A percentile compares a stretch with the other conserved stretches of the same genome.
Conservation (phyloP, 257 asterid species). For the Rehmannia glutinosa region DNA sequence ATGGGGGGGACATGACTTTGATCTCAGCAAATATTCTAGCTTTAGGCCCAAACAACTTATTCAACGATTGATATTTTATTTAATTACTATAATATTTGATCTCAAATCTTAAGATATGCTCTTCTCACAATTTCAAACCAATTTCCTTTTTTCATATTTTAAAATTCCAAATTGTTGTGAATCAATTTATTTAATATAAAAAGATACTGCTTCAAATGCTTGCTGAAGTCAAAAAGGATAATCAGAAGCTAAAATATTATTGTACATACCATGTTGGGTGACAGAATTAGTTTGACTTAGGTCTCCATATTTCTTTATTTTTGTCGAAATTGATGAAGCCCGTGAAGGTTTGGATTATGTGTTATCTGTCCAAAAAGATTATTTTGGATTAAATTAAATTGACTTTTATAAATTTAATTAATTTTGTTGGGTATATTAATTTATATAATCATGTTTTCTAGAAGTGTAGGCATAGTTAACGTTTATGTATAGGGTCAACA, state of each 20-base stretch:
- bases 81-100: not conserved
- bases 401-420: slow-evolving; percentile 1
- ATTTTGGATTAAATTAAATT: slow-evolving; percentile 10
- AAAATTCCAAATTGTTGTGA: slow-evolving; percentile 12
- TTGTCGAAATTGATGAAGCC: not conserved
- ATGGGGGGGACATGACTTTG: not conserved
- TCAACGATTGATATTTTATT: slow-evolving; percentile 2
- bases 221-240: slow-evolving; percentile 28
- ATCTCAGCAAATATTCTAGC: slow-evolving; percentile 8
- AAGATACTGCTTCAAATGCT: slow-evolving; percentile 9
- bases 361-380: slow-evolving; percentile 6
- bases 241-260: slow-evolving; percentile 16
- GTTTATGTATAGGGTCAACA: not conserved
- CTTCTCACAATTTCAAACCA: too few relatives aligned
- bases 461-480: not conserved
- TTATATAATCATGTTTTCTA: slow-evolving; percentile 10
- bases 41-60: slow-evolving; percentile 8
- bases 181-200: not conserved
- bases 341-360: slow-evolving; percentile 19
- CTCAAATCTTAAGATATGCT: too few relatives aligned
- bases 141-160: not conserved
- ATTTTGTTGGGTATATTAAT: not conserved
- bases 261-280: slow-evolving; percentile 24
- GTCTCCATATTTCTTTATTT: slow-evolving; percentile 21
- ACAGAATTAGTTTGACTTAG: slow-evolving; percentile 31